These are phyloP conservation scores for Fragilaria crotonensis DNA, from an alignment of 108 stramenopile species.

Conservation along the genomic window DNA sequence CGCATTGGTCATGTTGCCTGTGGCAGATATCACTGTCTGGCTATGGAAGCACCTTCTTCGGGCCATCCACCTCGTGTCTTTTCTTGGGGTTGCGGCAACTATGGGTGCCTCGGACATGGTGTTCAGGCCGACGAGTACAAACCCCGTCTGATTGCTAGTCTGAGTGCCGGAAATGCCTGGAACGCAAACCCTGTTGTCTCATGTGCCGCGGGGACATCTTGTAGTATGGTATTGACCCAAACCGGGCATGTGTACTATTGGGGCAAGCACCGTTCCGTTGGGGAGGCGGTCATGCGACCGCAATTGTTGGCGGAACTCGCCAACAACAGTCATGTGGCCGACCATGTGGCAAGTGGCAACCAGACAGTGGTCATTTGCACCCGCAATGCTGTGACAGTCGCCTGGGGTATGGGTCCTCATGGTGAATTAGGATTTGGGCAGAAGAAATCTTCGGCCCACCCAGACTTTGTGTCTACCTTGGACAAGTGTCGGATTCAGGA, in stretches of 20 bases:
- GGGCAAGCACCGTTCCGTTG: slow-evolving; percentile 62
- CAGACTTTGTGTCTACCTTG: slow-evolving; percentile 66
- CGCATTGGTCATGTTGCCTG: slow-evolving; percentile 56
- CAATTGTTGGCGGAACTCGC: slow-evolving; percentile 50
- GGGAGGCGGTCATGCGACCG: slow-evolving; percentile 82
- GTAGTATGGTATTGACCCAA: slow-evolving; percentile 55
- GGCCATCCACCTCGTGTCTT: slow-evolving; percentile 44
- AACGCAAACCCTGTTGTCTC: slow-evolving; percentile 34
- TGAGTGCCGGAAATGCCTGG: slow-evolving; percentile 9
- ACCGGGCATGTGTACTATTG: slow-evolving; percentile 85
- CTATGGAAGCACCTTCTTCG: slow-evolving; percentile 58
- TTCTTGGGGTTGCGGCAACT: slow-evolving; percentile 82
- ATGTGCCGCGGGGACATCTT: slow-evolving; percentile 54
- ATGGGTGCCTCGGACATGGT: slow-evolving; percentile 81
- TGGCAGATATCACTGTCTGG: slow-evolving; percentile 77
- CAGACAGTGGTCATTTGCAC: slow-evolving; percentile 65
- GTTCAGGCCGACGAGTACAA: slow-evolving; percentile 78
- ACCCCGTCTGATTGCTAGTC: slow-evolving; percentile 28
- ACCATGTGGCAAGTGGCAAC: slow-evolving; percentile 49
- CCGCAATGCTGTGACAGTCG: slow-evolving; percentile 62
- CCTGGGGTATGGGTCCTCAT: slow-evolving; percentile 73
- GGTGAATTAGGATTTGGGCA: slow-evolving; percentile 75
- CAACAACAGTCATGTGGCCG: slow-evolving; percentile 76
- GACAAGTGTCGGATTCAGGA: slow-evolving; percentile 40
- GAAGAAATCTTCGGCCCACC: slow-evolving; percentile 68